Evolutionary conservation across 1,139 yeast species (phyloP), one percentile per base, ranked within the genome.

Genomic region (Sugiyamaella neomexicana): DNA sequence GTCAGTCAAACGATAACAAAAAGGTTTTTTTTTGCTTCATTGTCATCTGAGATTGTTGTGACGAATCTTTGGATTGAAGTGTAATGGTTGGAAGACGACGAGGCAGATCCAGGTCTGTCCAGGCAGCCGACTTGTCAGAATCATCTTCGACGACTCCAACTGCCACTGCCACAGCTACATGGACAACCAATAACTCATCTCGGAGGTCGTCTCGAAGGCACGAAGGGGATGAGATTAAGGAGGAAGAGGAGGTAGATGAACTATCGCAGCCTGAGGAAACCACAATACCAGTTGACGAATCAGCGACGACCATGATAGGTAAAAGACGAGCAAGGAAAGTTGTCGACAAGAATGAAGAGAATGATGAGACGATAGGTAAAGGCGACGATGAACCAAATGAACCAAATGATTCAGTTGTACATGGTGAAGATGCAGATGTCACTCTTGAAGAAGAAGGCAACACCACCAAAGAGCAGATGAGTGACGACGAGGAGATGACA

Each of bases 11-110:
- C 29, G 44, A 40, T 40, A 25, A 40, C 29, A 29, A 29, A 27
- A 29, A 31, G 23, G 25, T 43, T 69, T 55, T 12, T 29, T 29
- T 29, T 29, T 29, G 3, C 61, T 1, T 64, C 25, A 68, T 9
- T 39, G 68, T 13, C 73, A 72, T 16, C n/a, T n/a, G n/a, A n/a
- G n/a, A n/a, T 78, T 78, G 77, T 45, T 72, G 15, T 74, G 74
- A 46, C 72, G 76, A 5, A 72, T 66, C 55, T 62, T 64, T 25
- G 72, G 70, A 20, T 20, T 3, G 5, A 5, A 20, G 65, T 78
- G 75, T 32, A 44, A 47, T 47, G 51, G 51, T 38, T 16, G 51
- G 51, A 20, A 47, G 40, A 29, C 23, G 51, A 27, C 38, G 36
- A 15, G 45, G 45, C 15, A 47, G 51, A 37, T 47, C 51, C 9